Conservation (phyloP, 495 filamentous ascomycete genomes). For the Ramalina intermedia region DNA sequence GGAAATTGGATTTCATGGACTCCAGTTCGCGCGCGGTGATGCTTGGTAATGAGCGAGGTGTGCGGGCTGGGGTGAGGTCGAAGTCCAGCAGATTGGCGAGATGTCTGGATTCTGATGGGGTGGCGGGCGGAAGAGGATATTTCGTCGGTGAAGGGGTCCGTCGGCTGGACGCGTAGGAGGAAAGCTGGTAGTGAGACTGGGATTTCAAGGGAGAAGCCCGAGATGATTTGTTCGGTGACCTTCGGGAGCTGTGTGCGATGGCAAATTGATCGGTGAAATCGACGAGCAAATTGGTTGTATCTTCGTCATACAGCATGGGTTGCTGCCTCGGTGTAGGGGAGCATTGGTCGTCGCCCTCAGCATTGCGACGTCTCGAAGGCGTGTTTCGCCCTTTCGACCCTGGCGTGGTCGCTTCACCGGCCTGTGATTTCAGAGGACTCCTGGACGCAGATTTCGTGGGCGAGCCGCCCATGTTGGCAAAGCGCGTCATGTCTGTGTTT, state of each 20-base stretch:
- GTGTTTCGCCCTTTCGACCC: constrained; percentile 18
- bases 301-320: constrained; percentile 26
- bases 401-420: constrained; percentile 24
- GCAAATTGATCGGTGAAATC: constrained; percentile 78
- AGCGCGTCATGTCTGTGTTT: constrained; percentile 62
- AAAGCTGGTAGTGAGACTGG: constrained; percentile 27
- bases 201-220: constrained; percentile 32
- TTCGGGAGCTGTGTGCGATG: constrained; percentile 27
- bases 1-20: constrained; percentile 72
- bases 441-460: constrained; percentile 31
- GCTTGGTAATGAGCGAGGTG: constrained; percentile 78
- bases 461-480: constrained; percentile 52
- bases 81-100: constrained; percentile 70
- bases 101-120: constrained; percentile 32
- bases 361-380: constrained; percentile 1
- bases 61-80: constrained; percentile 77
- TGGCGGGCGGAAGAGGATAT: constrained; percentile 21
- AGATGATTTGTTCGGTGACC: constrained; percentile 21
- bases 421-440: constrained; percentile 21
- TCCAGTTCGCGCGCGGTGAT: constrained; percentile 89
- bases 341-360: constrained; percentile 23
- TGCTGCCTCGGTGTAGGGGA: constrained; percentile 46
- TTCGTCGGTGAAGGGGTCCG: constrained; percentile 31
- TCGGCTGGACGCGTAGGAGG: constrained; percentile 27
- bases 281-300: constrained; percentile 60